A percentile compares a stretch with the other conserved stretches of the same genome.
Evolutionary conservation across 2,329 filamentous ascomycete species (phyloP).

Genomic region (Colletotrichum tofieldiae): DNA sequence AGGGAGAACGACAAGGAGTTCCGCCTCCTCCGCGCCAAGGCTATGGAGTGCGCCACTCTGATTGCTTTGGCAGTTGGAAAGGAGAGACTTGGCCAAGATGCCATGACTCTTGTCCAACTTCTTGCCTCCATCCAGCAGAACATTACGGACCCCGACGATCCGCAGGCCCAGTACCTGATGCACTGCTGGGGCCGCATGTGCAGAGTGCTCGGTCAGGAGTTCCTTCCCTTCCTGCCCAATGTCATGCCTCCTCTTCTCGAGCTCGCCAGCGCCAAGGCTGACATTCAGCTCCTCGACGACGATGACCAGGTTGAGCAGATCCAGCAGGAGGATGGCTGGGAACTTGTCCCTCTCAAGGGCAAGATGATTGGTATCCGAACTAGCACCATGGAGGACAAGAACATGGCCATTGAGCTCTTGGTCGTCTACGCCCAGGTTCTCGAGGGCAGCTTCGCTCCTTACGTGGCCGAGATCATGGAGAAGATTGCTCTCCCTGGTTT

Average conservation of each 20-base stretch:
- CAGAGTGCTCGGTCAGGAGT: slow-evolving; percentile 90
- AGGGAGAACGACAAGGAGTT: slow-evolving; percentile 96
- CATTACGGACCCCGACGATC: slow-evolving; percentile 93
- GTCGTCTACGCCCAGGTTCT: slow-evolving; percentile 97
- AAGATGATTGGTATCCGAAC: slow-evolving; percentile 99
- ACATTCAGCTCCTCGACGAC: slow-evolving; percentile 95
- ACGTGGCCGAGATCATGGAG: slow-evolving; percentile 94
- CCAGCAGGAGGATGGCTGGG: slow-evolving; percentile 97
- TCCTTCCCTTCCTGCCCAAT: slow-evolving; percentile 90
- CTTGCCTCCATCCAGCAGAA: slow-evolving; percentile 88
- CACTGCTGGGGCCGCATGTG: slow-evolving; percentile 99
- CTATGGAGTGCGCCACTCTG: slow-evolving; percentile 98
- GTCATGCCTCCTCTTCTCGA: slow-evolving; percentile 96
- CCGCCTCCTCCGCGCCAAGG: slow-evolving; percentile 91
- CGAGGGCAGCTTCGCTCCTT: slow-evolving; percentile 92
- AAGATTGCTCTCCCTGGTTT: slow-evolving; percentile 95
- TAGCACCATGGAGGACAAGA: slow-evolving; percentile 96
- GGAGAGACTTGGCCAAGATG: slow-evolving; percentile 90
- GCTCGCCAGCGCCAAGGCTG: slow-evolving; percentile 93
- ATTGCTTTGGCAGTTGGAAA: slow-evolving; percentile 97
- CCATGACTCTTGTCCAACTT: slow-evolving; percentile 88
- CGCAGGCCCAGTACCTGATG: slow-evolving; percentile 95
- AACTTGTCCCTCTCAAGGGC: slow-evolving; percentile 95
- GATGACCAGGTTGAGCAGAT: slow-evolving; percentile 94
- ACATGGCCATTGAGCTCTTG: slow-evolving; percentile 98